Percentiles rank a stretch among this genome's conserved stretches.
Conservation (phyloP, 2,329 filamentous ascomycete genomes). For the Herpomyces periplanetae region DNA sequence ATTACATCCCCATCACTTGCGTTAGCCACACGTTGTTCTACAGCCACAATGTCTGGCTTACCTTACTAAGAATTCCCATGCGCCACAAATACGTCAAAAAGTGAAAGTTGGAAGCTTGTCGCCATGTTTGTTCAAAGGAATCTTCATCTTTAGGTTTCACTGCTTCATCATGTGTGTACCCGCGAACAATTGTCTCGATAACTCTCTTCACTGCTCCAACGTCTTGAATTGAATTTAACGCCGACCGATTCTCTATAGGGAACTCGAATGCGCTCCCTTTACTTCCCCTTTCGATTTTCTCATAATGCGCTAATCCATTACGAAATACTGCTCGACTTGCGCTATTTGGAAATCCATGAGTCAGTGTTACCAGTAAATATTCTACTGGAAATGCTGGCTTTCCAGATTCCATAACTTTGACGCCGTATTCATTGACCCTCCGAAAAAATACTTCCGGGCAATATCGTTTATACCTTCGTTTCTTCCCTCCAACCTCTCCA, state of each 20-base stretch:
- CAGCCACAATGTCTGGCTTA: constrained; percentile 9
- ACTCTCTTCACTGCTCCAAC: constrained; percentile 22
- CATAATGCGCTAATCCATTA: too few relatives aligned
- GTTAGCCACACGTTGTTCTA: constrained; percentile 1
- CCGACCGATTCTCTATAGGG: constrained; percentile 61
- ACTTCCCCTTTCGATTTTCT: constrained; percentile 31
- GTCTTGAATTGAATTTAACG: constrained; percentile 54
- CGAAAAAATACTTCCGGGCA: constrained; percentile 94
- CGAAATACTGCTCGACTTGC: too few relatives aligned
- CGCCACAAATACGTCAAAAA: constrained; percentile 50
- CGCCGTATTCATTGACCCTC: constrained; percentile 76
- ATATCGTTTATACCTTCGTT: constrained; percentile 28
- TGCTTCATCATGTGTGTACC: constrained; percentile 15
- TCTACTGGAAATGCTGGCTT: constrained; percentile 88
- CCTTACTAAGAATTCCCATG: constrained; percentile 49
- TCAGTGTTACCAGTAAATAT: constrained; percentile 76
- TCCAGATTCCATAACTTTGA: constrained; percentile 81
- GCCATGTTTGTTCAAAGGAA: too few relatives aligned
- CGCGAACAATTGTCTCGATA: constrained; percentile 18
- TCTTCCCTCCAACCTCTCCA: too few relatives aligned
- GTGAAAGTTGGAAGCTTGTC: constrained; percentile 75
- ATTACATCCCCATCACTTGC: constrained; percentile 3
- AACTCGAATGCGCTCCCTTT: constrained; percentile 25
- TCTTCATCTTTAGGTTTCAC: constrained; percentile 19
- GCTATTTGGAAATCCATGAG: constrained; percentile 85